phyloP scores from a whole-genome alignment of 2,329 filamentous ascomycete species.

The Daldinia sp. region DNA sequence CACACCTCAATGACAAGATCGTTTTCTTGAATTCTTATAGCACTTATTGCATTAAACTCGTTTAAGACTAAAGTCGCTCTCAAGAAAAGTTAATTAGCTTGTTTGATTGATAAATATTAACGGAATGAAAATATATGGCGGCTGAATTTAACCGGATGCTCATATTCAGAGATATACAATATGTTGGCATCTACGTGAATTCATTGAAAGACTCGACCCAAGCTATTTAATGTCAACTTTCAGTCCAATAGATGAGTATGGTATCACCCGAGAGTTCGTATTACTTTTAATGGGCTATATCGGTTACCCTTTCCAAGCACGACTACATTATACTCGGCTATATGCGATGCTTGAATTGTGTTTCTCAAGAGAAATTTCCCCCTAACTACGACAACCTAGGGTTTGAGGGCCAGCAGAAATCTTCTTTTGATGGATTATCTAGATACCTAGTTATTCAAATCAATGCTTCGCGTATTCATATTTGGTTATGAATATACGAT shows the following conservation, averaged over 20 bases:
- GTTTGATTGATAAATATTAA: too few relatives aligned
- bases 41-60: too few relatives aligned
- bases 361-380: neutral
- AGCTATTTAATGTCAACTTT: neutral
- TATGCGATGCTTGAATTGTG: neutral
- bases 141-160: neutral
- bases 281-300: neutral
- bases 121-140: neutral
- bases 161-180: neutral
- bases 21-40: neutral
- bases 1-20: neutral
- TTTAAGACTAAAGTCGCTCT: neutral
- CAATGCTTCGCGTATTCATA: neutral
- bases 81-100: too few relatives aligned
- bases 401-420: neutral
- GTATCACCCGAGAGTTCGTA: neutral
- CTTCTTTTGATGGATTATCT: neutral
- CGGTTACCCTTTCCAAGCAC: neutral
- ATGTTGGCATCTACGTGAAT: neutral
- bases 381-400: neutral
- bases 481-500: neutral
- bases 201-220: neutral
- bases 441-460: neutral
- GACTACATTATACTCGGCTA: neutral
- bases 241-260: neutral